A percentile compares a stretch with the other conserved stretches of the same genome.
phyloP scores from a whole-genome alignment of 768 basidiomycete genomes.

The Guyanaporus albipodus region DNA sequence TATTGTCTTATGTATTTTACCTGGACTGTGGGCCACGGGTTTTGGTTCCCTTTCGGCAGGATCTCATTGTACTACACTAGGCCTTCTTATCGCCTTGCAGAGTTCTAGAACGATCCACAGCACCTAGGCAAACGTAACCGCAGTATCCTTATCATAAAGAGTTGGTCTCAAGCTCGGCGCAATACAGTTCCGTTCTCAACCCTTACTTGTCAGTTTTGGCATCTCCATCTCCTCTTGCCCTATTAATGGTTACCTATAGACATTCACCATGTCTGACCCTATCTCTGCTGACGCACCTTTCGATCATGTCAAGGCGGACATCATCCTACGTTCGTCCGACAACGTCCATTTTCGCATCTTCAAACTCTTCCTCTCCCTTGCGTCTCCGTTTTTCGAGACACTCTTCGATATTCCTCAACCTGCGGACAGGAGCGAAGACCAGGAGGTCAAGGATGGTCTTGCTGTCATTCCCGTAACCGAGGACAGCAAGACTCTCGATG shows the following conservation, averaged over 20 bases:
- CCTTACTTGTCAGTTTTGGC: not conserved
- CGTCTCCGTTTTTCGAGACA: constrained; percentile 31
- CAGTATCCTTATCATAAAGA: not conserved
- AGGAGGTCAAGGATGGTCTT: constrained; percentile 12
- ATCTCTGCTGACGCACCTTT: constrained; percentile 15
- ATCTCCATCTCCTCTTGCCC: not conserved
- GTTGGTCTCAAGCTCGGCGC: not conserved
- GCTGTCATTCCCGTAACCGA: constrained; percentile 17
- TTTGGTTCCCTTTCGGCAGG: not conserved
- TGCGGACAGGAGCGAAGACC: constrained; percentile 1
- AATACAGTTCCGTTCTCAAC: not conserved
- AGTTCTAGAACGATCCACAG: not conserved
- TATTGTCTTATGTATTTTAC: too few species aligned
- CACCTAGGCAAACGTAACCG: too few species aligned
- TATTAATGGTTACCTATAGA: not conserved
- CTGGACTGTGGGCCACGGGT: not conserved
- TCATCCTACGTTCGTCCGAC: constrained; percentile 25
- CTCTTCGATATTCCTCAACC: constrained; percentile 32
- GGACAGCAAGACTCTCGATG: constrained; percentile 18
- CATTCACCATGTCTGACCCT: not conserved
- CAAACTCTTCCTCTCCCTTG: too few species aligned
- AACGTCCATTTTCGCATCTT: too few species aligned
- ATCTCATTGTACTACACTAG: not conserved
- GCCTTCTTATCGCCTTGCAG: not conserved
- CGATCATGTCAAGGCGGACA: constrained; percentile 16